phyloP scores from a whole-genome alignment of 1,284 basidiomycete species.

The Spongispora temasekensis region DNA sequence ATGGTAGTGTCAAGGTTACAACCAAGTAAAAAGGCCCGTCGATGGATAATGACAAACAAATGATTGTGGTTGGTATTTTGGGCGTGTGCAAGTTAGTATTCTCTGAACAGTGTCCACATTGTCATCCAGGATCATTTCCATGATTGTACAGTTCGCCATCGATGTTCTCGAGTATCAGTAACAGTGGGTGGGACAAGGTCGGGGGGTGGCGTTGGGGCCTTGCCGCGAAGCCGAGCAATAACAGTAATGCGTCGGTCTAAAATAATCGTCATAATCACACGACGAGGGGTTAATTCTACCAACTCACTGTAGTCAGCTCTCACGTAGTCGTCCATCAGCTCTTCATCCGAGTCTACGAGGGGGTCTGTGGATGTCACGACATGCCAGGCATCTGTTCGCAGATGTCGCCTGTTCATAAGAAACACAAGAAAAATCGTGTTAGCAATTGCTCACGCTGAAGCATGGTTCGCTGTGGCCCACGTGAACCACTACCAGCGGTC shows the following conservation, averaged over 20 bases:
- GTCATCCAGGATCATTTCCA: slow-evolving; percentile 34
- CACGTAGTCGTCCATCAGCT: slow-evolving; percentile 61
- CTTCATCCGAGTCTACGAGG: slow-evolving; percentile 71
- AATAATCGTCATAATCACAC: background rate
- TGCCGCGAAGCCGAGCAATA: slow-evolving; percentile 46
- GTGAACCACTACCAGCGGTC: slow-evolving; percentile 13
- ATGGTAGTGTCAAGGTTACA: too few relatives aligned
- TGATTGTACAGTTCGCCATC: slow-evolving; percentile 41
- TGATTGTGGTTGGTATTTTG: slow-evolving; percentile 1
- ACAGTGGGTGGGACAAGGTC: slow-evolving; percentile 11
- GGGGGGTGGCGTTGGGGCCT: slow-evolving; percentile 42
- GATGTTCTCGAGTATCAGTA: slow-evolving; percentile 34
- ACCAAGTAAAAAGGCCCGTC: slow-evolving; percentile 2
- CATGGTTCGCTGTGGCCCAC: slow-evolving; percentile 38
- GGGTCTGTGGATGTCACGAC: slow-evolving; percentile 62
- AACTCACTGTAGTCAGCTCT: slow-evolving; percentile 64
- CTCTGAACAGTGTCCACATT: background rate
- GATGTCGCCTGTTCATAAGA: background rate
- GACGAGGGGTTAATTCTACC: background rate
- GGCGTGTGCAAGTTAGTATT: background rate
- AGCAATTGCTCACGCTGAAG: slow-evolving; percentile 32
- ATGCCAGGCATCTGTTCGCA: slow-evolving; percentile 66
- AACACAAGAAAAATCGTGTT: background rate
- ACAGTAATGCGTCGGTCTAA: slow-evolving; percentile 53
- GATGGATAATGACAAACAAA: slow-evolving; percentile 10